phyloP scores from a whole-genome alignment of 2,329 filamentous ascomycete genomes.

The Aspergillus eucalypticola region DNA sequence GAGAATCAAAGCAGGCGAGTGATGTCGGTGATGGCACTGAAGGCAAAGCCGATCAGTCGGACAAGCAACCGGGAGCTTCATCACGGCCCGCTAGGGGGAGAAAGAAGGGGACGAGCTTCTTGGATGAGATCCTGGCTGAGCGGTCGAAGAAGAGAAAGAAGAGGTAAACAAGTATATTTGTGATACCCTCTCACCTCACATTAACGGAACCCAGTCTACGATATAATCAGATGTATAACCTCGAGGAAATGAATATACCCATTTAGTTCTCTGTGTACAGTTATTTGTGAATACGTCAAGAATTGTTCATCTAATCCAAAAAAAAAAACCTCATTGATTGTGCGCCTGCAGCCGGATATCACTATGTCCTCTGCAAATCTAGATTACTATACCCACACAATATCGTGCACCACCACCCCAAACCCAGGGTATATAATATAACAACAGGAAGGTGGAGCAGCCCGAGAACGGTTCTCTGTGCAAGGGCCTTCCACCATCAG shows the following conservation, averaged over 20 bases:
- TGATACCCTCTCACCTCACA: too few relatives aligned
- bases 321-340: neutral
- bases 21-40: slow-evolving; percentile 8
- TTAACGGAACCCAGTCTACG: neutral
- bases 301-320: neutral
- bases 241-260: slow-evolving; percentile 4
- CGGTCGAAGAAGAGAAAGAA: slow-evolving; percentile 54
- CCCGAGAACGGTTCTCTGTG: neutral
- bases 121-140: slow-evolving; percentile 55
- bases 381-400: slow-evolving; percentile 8
- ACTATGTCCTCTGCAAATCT: slow-evolving; percentile 2
- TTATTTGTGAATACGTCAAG: neutral
- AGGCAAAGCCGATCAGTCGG: slow-evolving; percentile 5
- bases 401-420: slow-evolving; percentile 4
- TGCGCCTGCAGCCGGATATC: neutral
- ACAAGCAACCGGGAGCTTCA: slow-evolving; percentile 10
- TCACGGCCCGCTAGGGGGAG: slow-evolving; percentile 27
- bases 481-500: neutral
- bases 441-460: neutral
- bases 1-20: neutral
- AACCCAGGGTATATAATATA: slow-evolving; percentile 13
- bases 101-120: slow-evolving; percentile 50
- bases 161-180: slow-evolving; percentile 25
- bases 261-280: neutral
- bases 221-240: slow-evolving; percentile 12